Evolutionary conservation across 305 asterid species (phyloP).

Genomic region (Fraxinus greggii): DNA sequence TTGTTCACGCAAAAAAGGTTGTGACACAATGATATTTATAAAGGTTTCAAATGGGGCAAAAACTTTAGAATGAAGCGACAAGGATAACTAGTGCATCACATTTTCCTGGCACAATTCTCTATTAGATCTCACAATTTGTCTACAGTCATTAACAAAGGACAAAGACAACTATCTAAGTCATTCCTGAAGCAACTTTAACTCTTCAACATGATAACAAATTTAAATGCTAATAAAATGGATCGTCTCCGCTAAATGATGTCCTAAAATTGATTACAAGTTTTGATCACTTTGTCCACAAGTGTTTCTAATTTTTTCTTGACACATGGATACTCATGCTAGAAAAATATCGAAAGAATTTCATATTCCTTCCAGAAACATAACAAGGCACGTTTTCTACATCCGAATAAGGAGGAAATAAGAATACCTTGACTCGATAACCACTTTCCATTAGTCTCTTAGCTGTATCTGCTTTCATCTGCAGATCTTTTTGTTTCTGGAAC

Average conservation of each 20-base stretch:
- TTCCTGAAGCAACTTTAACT: background rate
- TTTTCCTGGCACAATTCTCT: background rate
- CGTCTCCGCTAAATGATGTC: background rate
- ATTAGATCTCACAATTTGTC: background rate
- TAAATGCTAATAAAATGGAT: background rate
- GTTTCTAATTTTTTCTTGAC: background rate
- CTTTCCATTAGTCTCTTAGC: slow-evolving; percentile 75
- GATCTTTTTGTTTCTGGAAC: slow-evolving; percentile 59
- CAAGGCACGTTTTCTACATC: slow-evolving; percentile 16
- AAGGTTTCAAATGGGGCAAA: too few relatives aligned
- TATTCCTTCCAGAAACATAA: background rate
- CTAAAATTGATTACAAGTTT: background rate
- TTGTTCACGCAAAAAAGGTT: too few relatives aligned
- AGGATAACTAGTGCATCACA: background rate
- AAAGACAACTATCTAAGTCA: background rate
- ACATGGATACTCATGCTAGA: background rate
- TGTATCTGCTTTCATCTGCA: slow-evolving; percentile 73
- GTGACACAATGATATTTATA: too few relatives aligned
- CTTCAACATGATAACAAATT: background rate
- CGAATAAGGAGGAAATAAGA: background rate
- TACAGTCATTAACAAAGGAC: background rate
- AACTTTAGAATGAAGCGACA: background rate
- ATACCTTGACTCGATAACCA: slow-evolving; percentile 85
- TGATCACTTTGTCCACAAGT: background rate
- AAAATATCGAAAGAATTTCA: background rate